Conservation (phyloP, 1,284 basidiomycete genomes). For the Phellopilus nigrolimitatus region DNA sequence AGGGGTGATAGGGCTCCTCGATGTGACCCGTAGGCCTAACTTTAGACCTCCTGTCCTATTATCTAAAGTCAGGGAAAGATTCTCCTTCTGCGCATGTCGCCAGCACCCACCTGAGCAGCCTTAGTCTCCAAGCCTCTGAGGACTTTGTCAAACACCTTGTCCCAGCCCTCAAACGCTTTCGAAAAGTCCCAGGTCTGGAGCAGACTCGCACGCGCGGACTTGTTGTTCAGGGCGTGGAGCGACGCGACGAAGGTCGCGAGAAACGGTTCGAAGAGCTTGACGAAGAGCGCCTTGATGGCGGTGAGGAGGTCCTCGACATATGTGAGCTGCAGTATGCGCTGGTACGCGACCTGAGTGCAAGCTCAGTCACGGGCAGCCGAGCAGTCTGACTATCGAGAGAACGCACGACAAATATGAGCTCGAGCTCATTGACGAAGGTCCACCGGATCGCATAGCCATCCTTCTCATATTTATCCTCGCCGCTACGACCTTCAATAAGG, state of each 20-base stretch:
- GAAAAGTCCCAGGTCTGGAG: constrained; percentile 57
- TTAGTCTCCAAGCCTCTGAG: constrained; percentile 73
- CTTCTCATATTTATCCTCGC: constrained; percentile 82
- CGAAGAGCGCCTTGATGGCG: constrained; percentile 78
- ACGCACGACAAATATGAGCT: constrained; percentile 90
- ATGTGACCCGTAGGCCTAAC: constrained; percentile 41
- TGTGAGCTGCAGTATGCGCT: constrained; percentile 91
- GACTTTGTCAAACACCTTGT: constrained; percentile 73
- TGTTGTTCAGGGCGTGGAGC: constrained; percentile 53
- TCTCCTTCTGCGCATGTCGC: too few species aligned
- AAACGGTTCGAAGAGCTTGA: constrained; percentile 82
- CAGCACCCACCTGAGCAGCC: constrained; percentile 53
- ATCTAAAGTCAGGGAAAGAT: neutral
- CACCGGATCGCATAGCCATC: constrained; percentile 91
- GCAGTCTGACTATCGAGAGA: constrained; percentile 8
- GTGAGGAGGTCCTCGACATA: constrained; percentile 88
- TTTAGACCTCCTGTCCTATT: constrained; percentile 65
- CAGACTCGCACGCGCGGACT: constrained; percentile 32
- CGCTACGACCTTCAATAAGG: constrained; percentile 77
- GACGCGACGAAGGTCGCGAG: constrained; percentile 78
- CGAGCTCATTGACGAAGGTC: constrained; percentile 89
- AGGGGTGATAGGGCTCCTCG: constrained; percentile 38
- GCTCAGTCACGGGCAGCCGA: constrained; percentile 4
- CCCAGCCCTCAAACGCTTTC: constrained; percentile 77
- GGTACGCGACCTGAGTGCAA: constrained; percentile 81